These are phyloP conservation scores for Heimioporus sp. DNA, from an alignment of 768 basidiomycete genomes.

Conservation along the genomic window DNA sequence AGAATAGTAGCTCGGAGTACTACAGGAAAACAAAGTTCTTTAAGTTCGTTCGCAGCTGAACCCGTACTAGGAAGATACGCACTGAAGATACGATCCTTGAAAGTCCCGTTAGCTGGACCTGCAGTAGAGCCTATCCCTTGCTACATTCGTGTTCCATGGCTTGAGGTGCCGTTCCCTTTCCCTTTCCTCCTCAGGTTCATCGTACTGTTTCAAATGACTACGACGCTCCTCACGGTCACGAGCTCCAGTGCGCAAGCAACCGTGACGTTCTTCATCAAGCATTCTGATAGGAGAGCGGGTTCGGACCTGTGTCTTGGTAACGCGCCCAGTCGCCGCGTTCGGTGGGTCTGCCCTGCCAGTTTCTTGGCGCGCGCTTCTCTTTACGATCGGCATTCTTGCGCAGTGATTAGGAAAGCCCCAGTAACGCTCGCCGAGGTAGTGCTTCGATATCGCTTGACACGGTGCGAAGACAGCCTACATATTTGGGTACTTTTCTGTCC, in stretches of 20 bases:
- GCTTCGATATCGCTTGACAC: conserved; percentile 41
- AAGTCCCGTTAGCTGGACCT: conserved; percentile 17
- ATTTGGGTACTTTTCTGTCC: conserved; percentile 71
- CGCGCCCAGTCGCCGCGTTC: conserved; percentile 26
- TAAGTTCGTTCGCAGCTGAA: conserved; percentile 3
- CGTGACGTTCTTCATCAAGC: conserved; percentile 23
- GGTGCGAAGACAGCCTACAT: background rate
- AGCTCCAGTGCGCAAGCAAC: conserved; percentile 24
- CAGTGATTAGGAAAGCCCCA: conserved; percentile 16
- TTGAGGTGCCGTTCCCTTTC: conserved; percentile 41
- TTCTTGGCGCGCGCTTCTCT: conserved; percentile 58
- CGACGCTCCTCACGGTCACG: conserved; percentile 18
- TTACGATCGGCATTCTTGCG: conserved; percentile 53
- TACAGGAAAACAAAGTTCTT: background rate
- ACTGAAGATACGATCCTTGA: conserved; percentile 6
- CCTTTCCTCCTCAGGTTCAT: conserved; percentile 23
- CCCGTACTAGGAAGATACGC: background rate
- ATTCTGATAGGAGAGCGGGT: conserved; percentile 35
- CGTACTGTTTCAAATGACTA: conserved; percentile 23
- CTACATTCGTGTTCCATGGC: conserved; percentile 48
- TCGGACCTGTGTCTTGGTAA: conserved; percentile 28
- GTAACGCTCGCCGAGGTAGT: conserved; percentile 58
- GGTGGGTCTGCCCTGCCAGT: conserved; percentile 38
- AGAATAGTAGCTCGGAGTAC: background rate
- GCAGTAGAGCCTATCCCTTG: conserved; percentile 35